These are phyloP conservation scores for Exophiala oligosperma DNA, from an alignment of 2,329 filamentous ascomycete species.

Conservation along the genomic window DNA sequence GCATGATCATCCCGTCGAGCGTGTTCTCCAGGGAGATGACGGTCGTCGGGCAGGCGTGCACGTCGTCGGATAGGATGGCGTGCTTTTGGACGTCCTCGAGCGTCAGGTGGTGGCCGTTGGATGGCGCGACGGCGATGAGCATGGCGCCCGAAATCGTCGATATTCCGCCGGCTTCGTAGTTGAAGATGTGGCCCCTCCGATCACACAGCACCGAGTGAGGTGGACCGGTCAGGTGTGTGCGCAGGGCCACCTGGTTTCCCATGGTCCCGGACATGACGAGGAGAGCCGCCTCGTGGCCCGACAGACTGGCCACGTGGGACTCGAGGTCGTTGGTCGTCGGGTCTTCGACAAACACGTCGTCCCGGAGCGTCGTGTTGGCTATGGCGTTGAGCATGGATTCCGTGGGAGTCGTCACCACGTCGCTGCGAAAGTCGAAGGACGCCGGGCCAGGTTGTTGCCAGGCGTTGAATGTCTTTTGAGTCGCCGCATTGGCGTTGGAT, in stretches of 20 bases:
- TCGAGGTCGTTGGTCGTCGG: constrained; percentile 75
- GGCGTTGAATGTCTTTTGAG: constrained; percentile 16
- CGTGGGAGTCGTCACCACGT: constrained; percentile 75
- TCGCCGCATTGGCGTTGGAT: constrained; percentile 5
- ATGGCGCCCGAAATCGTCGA: constrained; percentile 71
- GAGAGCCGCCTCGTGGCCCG: constrained; percentile 73
- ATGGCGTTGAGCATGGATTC: constrained; percentile 80
- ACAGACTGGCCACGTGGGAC: constrained; percentile 68
- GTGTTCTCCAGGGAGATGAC: constrained; percentile 88
- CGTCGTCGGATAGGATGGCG: constrained; percentile 65
- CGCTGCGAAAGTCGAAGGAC: constrained; percentile 38
- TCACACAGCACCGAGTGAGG: constrained; percentile 82
- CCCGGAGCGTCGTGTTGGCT: constrained; percentile 69
- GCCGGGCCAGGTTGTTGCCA: constrained; percentile 29
- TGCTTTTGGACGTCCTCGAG: constrained; percentile 72
- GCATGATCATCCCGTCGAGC: constrained; percentile 75
- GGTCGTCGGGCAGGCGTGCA: constrained; percentile 76
- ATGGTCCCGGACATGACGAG: constrained; percentile 89
- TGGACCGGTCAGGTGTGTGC: constrained; percentile 74
- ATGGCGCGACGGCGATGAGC: constrained; percentile 64
- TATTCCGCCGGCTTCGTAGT: constrained; percentile 65
- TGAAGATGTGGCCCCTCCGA: constrained; percentile 72
- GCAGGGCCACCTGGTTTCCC: constrained; percentile 85
- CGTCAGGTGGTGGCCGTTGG: constrained; percentile 72
- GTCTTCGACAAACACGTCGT: constrained; percentile 84